Conservation (phyloP, 805 yeast genomes). For the Naumovozyma dairenensis region DNA sequence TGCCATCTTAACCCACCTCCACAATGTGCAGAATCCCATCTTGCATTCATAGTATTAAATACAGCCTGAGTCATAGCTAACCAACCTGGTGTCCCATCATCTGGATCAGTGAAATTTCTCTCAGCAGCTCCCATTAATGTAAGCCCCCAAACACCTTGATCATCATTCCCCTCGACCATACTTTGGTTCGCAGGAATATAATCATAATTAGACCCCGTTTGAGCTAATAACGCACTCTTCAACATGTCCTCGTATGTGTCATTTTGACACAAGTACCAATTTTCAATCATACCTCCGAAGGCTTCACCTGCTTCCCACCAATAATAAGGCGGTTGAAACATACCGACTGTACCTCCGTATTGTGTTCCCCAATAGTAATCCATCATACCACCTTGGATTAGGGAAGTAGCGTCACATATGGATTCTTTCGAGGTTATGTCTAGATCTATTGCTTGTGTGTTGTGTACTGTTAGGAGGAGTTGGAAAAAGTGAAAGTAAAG, state of each 20-base stretch:
- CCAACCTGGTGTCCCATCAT: constrained; percentile 39
- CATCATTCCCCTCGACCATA: constrained; percentile 64
- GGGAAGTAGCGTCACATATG: constrained; percentile 45
- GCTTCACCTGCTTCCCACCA: constrained; percentile 94
- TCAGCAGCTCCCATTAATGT: constrained; percentile 56
- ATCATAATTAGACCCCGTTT: constrained; percentile 38
- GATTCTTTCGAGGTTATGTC: constrained; percentile 36
- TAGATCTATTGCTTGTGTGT: constrained; percentile 29
- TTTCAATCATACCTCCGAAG: constrained; percentile 56
- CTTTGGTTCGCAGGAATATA: constrained; percentile 55
- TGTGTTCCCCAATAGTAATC: constrained; percentile 55
- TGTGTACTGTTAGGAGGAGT: too few relatives aligned
- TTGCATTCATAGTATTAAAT: constrained; percentile 43
- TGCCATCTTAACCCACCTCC: constrained; percentile 67
- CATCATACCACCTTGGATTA: constrained; percentile 51
- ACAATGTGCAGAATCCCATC: constrained; percentile 50
- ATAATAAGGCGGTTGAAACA: constrained; percentile 60
- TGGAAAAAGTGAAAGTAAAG: too few relatives aligned
- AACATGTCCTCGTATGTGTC: constrained; percentile 49
- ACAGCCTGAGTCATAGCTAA: constrained; percentile 46
- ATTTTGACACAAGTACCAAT: constrained; percentile 60
- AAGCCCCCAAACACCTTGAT: constrained; percentile 63
- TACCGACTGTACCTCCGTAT: constrained; percentile 61
- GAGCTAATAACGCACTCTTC: constrained; percentile 40
- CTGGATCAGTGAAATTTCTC: constrained; percentile 42